Evolutionary conservation across 176 grass and related monocot genomes (phyloP), one percentile per base, ranked within the genome.

Genomic region (Saccharum officinarum): DNA sequence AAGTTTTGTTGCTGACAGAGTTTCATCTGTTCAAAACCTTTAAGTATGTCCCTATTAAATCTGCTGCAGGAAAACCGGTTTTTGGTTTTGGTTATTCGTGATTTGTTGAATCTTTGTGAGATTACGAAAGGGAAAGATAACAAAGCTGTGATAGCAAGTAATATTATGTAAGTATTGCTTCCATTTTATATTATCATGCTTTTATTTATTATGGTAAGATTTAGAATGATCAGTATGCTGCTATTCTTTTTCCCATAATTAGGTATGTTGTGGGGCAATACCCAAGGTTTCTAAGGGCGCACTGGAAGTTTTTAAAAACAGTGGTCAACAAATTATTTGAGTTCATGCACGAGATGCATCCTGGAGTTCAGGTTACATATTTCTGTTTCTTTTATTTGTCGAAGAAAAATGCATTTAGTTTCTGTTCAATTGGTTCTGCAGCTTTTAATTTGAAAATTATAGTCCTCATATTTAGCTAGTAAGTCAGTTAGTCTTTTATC

Each of bases 311-410:
- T 90, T 82, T 94, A 46, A 90, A 92, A 82, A 94, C 87, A 7
- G 92, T 94, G n/a, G 87, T 94, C 22, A 94, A 92, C 76, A 94
- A 94, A 60, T 92, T 94, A 57, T 94, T 94, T 67, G 92, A 94
- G 72, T 92, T 94, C 87, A 94, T 94, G 89, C 92, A 94, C 41
- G 92, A 94, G 83, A 91, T 85, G 31, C 92, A 94, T 85, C 92
- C 92, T 69, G 73, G 73, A 55, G 73, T 76, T 76, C 73, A 76
- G 73, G 73, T 75, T 22, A 75, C 28, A 34, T 34, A 34, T 52
- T 72, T 75, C 46, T 75, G 9, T 31, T 73, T 73, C 23, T 73
- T 73, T 47, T 73, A 17, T 73, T 73, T 74, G 71, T 18, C 17
- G 16, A 73, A 67, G 12, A 70, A 41, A 71, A 73, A 46, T 73